Base-by-base conservation (phyloP, 2,329 filamentous ascomycete species). In the Trichoderma atrobrunneum region DNA sequence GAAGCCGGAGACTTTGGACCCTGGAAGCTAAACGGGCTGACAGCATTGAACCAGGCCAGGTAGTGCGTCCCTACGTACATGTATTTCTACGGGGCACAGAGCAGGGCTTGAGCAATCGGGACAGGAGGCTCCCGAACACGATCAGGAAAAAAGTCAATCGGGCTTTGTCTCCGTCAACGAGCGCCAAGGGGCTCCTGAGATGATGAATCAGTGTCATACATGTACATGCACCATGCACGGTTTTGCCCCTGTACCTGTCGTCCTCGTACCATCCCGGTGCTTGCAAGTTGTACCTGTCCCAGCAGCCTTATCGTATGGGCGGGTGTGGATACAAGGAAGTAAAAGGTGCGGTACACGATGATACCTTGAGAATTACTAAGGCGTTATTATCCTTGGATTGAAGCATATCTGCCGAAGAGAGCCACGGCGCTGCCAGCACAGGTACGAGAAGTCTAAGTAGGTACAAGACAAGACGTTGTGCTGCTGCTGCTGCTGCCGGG, bases 141-240 rank as follows among this genome's bases (percentile, higher is more conserved):
- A n/a, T 66, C n/a, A 34, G 24, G 18, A 7, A 26, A 54, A 57
- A 67, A 57, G 64, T 39, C 51, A 67, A 67, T 67, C 64, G 51
- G 32, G 18, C 30, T 57, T n/a, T 39, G 51, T 39, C 32, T 16
- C 32, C 59, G 32, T 61, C 43, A 26, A 26, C 12, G 28, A 36
- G 51, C 48, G 21, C 48, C 30, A 56, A 56, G 32, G 32, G 64
- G 16, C 34, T 39, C 60, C n/a, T 57, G 64, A 39, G 60, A 34
- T 32, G 57, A 60, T 60, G 57, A 32, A 60, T 60, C 57, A 67
- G 64, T 39, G 64, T 39, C 51, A 67, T 57, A 67, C 34, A 57
- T 67, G 51, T 66, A n/a, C 63, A 56, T 54, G 48, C 63, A 24
- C 48, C 63, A 24, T 62, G 59, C 32, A 62, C 32, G 62, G 43